Percentiles rank a stretch among this genome's conserved stretches.
These are phyloP conservation scores for Fomitopsis palustris DNA, from an alignment of 1,284 basidiomycete genomes.

Conservation along the genomic window DNA sequence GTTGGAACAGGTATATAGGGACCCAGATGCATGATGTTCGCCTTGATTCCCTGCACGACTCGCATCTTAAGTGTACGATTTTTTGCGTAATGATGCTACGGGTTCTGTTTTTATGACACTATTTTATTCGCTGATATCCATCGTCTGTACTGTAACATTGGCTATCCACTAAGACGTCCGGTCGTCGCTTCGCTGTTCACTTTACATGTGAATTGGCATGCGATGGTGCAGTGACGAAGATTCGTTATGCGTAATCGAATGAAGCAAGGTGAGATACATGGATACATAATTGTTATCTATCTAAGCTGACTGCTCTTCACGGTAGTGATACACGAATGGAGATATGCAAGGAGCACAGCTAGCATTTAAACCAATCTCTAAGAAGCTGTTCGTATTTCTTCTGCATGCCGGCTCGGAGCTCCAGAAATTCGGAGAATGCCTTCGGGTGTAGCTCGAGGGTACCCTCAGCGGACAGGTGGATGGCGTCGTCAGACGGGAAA, in stretches of 20 bases:
- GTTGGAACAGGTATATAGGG: constrained; percentile 58
- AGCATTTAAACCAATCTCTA: constrained; percentile 2
- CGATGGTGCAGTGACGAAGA: background rate
- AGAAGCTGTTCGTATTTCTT: constrained; percentile 49
- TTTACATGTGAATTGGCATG: background rate
- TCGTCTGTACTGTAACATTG: background rate
- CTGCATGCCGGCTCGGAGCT: constrained; percentile 45
- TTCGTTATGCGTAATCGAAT: background rate
- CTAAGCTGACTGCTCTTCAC: too few relatives aligned
- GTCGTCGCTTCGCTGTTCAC: too few relatives aligned
- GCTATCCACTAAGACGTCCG: background rate
- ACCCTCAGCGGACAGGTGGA: constrained; percentile 38
- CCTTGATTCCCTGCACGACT: background rate
- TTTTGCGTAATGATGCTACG: background rate
- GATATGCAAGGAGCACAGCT: background rate
- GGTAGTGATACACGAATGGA: too few relatives aligned
- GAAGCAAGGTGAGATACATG: background rate
- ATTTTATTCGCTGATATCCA: background rate
- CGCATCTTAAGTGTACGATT: background rate
- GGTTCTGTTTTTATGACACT: background rate
- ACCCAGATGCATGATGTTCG: constrained; percentile 51
- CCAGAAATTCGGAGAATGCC: constrained; percentile 51
- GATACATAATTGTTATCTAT: background rate
- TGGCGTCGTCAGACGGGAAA: constrained; percentile 41
- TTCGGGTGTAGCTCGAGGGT: constrained; percentile 58